Evolutionary conservation across 2,329 filamentous ascomycete species (phyloP).

Genomic region (Penicillium sp.): DNA sequence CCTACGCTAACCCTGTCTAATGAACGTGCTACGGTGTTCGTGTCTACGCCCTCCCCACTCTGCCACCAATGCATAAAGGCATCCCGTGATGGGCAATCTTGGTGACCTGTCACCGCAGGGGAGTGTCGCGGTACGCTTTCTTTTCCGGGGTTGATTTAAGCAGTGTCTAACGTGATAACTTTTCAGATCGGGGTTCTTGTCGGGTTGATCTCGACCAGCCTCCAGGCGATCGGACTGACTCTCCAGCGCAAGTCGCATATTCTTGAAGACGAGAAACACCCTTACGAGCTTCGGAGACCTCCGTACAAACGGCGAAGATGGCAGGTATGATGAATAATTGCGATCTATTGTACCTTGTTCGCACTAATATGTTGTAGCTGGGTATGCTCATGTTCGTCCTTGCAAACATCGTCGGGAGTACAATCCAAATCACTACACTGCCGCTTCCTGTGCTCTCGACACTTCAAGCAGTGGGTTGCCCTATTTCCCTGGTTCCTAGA

Average conservation of each 20-base stretch:
- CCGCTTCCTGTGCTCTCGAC: constrained; percentile 94
- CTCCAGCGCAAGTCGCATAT: constrained; percentile 98
- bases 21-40: constrained; percentile 17
- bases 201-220: constrained; percentile 88
- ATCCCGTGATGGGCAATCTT: constrained; percentile 67
- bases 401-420: constrained; percentile 91
- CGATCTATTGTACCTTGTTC: not conserved
- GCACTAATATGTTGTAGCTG: constrained; percentile 49
- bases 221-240: constrained; percentile 93
- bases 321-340: constrained; percentile 62
- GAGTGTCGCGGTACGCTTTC: constrained; percentile 70
- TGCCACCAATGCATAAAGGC: constrained; percentile 41
- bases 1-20: constrained; percentile 18
- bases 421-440: constrained; percentile 95
- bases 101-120: constrained; percentile 78
- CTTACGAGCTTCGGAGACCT: constrained; percentile 77
- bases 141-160: not conserved
- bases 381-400: constrained; percentile 98
- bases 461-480: constrained; percentile 72
- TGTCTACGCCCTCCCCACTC: constrained; percentile 18
- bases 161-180: constrained; percentile 1
- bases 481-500: constrained; percentile 6
- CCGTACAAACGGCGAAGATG: constrained; percentile 89
- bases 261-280: constrained; percentile 90
- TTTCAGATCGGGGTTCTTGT: constrained; percentile 85